Conservation (phyloP, 2,329 filamentous ascomycete species). For the Xylariaceae sp. region DNA sequence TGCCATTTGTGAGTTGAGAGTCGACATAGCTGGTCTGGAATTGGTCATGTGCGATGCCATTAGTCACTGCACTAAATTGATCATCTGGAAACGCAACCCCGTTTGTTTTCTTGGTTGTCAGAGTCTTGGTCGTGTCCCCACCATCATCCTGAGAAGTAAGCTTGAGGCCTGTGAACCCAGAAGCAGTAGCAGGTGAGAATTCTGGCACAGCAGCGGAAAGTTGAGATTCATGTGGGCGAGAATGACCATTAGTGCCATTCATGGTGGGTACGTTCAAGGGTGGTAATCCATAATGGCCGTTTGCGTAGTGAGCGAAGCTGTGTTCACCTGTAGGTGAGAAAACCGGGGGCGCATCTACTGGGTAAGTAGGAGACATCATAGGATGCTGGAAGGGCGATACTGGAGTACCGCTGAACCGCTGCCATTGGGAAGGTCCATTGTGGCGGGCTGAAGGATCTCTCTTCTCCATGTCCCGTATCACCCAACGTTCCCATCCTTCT, state of each 20-base stretch:
- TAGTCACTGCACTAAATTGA: constrained; percentile 1
- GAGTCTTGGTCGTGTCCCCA: neutral
- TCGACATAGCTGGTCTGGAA: neutral
- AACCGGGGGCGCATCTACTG: constrained; percentile 33
- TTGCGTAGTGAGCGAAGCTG: constrained; percentile 41
- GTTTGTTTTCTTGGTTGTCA: constrained; percentile 13
- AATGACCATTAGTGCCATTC: constrained; percentile 37
- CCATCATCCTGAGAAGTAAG: constrained; percentile 5
- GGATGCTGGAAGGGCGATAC: constrained; percentile 23
- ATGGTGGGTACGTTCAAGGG: constrained; percentile 25
- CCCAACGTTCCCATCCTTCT: constrained; percentile 80
- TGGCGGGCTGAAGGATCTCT: constrained; percentile 77
- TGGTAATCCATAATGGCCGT: constrained; percentile 38
- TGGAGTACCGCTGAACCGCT: constrained; percentile 25
- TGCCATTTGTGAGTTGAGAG: constrained; percentile 18
- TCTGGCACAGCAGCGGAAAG: constrained; percentile 69
- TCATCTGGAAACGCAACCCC: constrained; percentile 9
- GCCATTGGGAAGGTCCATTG: constrained; percentile 62
- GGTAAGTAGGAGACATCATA: constrained; percentile 37
- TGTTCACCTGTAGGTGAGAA: constrained; percentile 41
- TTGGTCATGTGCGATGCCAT: constrained; percentile 11
- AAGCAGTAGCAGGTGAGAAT: constrained; percentile 54
- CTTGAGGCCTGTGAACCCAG: constrained; percentile 23
- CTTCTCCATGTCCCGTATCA: constrained; percentile 69
- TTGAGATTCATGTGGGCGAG: constrained; percentile 50